Percentiles rank a stretch among this genome's conserved stretches.
These are phyloP conservation scores for Luffa acutangula DNA, from an alignment of 306 rosid species.

Conservation along the genomic window DNA sequence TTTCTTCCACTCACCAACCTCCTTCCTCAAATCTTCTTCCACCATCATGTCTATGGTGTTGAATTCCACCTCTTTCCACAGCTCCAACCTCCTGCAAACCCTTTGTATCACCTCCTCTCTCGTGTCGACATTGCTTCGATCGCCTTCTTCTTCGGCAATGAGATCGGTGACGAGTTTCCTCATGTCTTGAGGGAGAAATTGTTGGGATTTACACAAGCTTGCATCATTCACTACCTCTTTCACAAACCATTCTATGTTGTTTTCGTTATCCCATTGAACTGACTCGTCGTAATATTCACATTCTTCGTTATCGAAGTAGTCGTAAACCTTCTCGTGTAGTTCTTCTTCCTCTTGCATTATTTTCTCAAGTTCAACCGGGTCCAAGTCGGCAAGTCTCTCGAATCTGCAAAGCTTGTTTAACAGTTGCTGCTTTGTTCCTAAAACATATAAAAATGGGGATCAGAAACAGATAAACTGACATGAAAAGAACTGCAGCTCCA, in stretches of 20 bases:
- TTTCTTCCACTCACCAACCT: constrained; percentile 47
- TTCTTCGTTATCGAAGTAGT: constrained; percentile 6
- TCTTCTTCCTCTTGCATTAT: constrained; percentile 53
- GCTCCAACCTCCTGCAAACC: constrained; percentile 47
- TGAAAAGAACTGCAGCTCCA: neutral
- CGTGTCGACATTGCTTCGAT: constrained; percentile 1
- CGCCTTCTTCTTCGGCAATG: constrained; percentile 49
- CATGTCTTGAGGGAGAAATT: constrained; percentile 27
- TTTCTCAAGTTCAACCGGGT: constrained; percentile 74
- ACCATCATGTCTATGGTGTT: constrained; percentile 99
- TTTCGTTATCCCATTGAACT: constrained; percentile 15
- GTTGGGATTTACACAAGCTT: constrained; percentile 10
- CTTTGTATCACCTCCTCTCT: constrained; percentile 35
- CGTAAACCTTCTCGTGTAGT: constrained; percentile 11
- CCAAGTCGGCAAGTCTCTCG: constrained; percentile 73
- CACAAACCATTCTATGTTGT: constrained; percentile 16
- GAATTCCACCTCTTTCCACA: constrained; percentile 64
- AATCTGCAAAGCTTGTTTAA: constrained; percentile 69
- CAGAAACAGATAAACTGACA: neutral
- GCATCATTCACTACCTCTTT: constrained; percentile 27
- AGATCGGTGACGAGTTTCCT: constrained; percentile 54
- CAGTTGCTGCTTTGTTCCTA: constrained; percentile 75
- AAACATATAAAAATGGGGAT: constrained; percentile 2
- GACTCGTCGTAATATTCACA: neutral
- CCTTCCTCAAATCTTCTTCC: constrained; percentile 60